Evolutionary conservation across 2,329 filamentous ascomycete species (phyloP), one percentile per base, ranked within the genome.

Genomic region (Ceratocystis cubensis): DNA sequence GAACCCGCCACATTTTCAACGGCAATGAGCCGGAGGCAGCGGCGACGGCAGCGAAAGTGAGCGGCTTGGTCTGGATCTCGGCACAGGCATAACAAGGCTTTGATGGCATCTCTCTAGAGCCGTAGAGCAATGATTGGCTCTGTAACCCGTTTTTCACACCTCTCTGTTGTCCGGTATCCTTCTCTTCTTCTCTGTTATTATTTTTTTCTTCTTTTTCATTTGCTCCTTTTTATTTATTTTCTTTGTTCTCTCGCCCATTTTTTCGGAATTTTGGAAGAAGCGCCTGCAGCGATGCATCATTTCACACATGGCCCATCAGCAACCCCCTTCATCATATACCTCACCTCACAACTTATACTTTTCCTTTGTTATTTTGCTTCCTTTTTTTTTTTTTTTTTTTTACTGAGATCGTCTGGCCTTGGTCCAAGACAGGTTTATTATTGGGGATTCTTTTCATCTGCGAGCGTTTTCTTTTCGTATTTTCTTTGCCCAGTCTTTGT

Each of bases 261-360:
- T 46, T 45, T 30, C 44, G 25, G 44, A 63, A 61, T 64, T 67
- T 53, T 66, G 66, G 66, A 66, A 69, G 65, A 65, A 67, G 59
- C 53, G 50, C 53, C 62, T 64, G 67, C 67, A 69, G 67, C 67
- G 67, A 69, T 69, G 67, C 67, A 67, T 48, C 65, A 28, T 62
- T 65, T 48, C 61, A 61, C 53, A 64, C 61, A 46, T 63, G 61
- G 45, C 41, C 61, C 41, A 46, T 65, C 63, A 61, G 61, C 66
- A 65, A 41, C 37, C 10, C 37, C 37, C 63, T 50, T 62, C 46
- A 57, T 63, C 67, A 63, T 59, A 63, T 63, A 46, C 46, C 64
- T 61, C 56, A 46, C 46, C 64, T 61, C 56, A 61, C 63, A 67
- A 65, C 61, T 66, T 50, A 41, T 22, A 50, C 41, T 28, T 66